Percentiles rank a stretch among this genome's conserved stretches.
phyloP scores from a whole-genome alignment of 345 rosid genomes.

The Citrus reticulata region DNA sequence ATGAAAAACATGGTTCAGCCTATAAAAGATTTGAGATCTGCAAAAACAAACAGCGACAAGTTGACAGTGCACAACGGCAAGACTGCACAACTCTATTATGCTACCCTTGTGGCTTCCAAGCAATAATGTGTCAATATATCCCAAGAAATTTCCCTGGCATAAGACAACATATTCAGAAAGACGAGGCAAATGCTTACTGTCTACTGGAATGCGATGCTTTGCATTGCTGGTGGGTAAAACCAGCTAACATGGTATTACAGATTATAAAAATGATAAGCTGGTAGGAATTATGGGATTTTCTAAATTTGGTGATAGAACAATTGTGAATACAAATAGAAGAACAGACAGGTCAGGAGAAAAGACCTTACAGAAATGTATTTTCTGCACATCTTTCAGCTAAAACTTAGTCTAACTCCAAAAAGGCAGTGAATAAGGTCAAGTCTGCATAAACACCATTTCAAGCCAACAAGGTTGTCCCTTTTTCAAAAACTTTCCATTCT shows the following conservation, averaged over 20 bases:
- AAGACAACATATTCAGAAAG: not conserved
- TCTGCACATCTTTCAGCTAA: not conserved
- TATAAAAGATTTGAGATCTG: not conserved
- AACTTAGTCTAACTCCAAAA: not conserved
- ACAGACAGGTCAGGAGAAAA: not conserved
- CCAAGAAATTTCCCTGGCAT: not conserved
- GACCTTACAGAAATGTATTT: not conserved
- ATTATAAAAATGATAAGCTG: not conserved
- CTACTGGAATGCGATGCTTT: not conserved
- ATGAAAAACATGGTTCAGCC: not conserved
- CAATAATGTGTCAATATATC: not conserved
- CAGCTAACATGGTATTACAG: not conserved
- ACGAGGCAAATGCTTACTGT: not conserved
- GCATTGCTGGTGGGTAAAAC: not conserved
- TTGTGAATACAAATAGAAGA: not conserved
- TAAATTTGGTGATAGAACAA: not conserved
- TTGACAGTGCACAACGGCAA: not conserved
- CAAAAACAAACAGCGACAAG: not conserved
- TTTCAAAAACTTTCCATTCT: constrained; percentile 36
- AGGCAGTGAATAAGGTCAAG: not conserved
- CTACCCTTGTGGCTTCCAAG: not conserved
- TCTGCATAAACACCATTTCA: not conserved
- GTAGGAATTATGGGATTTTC: not conserved
- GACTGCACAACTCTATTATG: not conserved
- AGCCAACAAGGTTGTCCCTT: constrained; percentile 7